A percentile compares a stretch with the other conserved stretches of the same genome.
phyloP scores from a whole-genome alignment of 306 rosid genomes.

The Sicyos edulis region DNA sequence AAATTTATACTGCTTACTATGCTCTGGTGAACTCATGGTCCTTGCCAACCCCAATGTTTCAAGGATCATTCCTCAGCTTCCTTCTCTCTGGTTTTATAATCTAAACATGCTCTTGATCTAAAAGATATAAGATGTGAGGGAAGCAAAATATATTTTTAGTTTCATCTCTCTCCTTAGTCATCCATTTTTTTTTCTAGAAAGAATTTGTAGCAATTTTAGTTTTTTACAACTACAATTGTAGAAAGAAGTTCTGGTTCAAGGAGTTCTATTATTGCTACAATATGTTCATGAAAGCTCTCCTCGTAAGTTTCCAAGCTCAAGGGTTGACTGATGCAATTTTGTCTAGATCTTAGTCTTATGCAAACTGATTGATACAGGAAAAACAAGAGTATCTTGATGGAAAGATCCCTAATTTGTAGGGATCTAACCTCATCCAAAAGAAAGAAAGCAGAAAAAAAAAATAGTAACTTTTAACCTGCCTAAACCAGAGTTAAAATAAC shows the following conservation, averaged over 20 bases:
- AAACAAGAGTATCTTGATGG: too few species aligned
- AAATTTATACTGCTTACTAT: not conserved
- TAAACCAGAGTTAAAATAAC: too few species aligned
- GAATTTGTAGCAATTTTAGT: not conserved
- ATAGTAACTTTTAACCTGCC: too few species aligned
- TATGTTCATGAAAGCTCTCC: not conserved
- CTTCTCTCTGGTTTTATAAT: not conserved
- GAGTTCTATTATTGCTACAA: not conserved
- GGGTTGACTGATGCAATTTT: not conserved
- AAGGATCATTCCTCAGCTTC: not conserved
- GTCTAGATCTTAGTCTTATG: not conserved
- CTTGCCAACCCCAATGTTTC: not conserved
- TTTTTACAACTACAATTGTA: not conserved
- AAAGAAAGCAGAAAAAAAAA: too few species aligned
- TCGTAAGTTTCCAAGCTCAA: not conserved
- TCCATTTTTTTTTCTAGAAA: too few species aligned
- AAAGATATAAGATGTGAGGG: too few species aligned
- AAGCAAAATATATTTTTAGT: not conserved
- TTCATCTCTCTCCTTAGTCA: too few species aligned
- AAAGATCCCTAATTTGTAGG: not conserved
- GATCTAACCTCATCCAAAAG: too few species aligned
- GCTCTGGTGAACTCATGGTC: not conserved
- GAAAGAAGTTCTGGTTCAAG: not conserved
- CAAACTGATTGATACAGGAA: too few species aligned
- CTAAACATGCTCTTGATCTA: too few species aligned